Evolutionary conservation across 129 eudicot species (phyloP).

Genomic region (Saposhnikovia divaricata): DNA sequence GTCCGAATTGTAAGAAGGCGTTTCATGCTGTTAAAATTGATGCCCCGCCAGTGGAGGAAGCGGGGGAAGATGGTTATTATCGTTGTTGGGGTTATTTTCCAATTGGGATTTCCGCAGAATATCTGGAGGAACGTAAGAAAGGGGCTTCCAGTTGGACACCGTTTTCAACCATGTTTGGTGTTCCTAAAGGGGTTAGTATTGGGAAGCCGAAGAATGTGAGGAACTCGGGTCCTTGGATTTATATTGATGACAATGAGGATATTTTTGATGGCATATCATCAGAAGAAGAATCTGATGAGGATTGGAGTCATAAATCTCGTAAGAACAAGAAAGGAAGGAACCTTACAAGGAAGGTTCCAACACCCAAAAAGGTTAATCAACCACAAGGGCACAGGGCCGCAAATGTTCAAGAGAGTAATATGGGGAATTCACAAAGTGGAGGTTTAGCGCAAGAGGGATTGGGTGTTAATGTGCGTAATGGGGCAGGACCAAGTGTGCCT

Average conservation of each 20-base stretch:
- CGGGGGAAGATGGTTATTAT: conserved; percentile 52
- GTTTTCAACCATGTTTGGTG: conserved; percentile 55
- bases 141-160: conserved; percentile 56
- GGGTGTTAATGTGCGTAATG: conserved; percentile 6
- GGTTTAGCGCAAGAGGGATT: conserved; percentile 22
- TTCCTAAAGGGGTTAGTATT: conserved; percentile 19
- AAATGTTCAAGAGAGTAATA: conserved; percentile 19
- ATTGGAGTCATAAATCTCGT: conserved; percentile 27
- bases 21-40: conserved; percentile 72
- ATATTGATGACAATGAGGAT: conserved; percentile 65
- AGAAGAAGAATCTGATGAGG: conserved; percentile 63
- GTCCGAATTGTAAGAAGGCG: conserved; percentile 71
- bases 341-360: conserved; percentile 2
- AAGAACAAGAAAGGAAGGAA: conserved; percentile 27
- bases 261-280: conserved; percentile 33
- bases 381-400: conserved; percentile 17
- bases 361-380: conserved; percentile 18
- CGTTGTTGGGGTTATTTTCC: conserved; percentile 88
- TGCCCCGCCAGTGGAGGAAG: conserved; percentile 46
- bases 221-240: conserved; percentile 43
- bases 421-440: conserved; percentile 24
- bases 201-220: conserved; percentile 22
- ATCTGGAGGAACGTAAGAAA: conserved; percentile 37
- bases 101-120: conserved; percentile 52
- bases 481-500: conserved; percentile 14